Evolutionary conservation across 352 stramenopile genomes (phyloP).

Genomic region (Phytopythium delawarense): DNA sequence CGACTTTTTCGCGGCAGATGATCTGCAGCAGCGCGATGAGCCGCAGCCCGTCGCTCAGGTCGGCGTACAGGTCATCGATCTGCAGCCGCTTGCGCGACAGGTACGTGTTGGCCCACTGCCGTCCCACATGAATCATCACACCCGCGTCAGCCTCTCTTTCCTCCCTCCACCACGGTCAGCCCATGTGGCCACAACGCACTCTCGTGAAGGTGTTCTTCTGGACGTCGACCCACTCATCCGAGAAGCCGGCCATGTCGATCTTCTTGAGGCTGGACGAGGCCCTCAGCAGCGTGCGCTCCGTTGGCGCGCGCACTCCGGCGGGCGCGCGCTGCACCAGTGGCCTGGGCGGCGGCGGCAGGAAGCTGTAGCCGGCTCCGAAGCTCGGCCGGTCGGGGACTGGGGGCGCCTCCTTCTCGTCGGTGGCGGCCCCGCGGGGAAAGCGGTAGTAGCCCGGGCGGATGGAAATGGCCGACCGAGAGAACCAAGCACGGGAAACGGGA

Average conservation of each 20-base stretch:
- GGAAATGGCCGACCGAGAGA: neutral
- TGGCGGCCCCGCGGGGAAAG: neutral
- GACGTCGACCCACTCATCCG: conserved; percentile 87
- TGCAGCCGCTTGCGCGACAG: conserved; percentile 84
- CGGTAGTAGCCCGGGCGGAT: conserved; percentile 4
- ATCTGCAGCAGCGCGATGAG: conserved; percentile 88
- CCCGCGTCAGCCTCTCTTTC: too few species aligned
- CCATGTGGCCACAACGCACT: conserved; percentile 18
- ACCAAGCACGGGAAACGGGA: neutral
- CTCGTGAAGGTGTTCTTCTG: conserved; percentile 92
- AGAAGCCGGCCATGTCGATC: conserved; percentile 52
- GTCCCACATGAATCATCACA: neutral
- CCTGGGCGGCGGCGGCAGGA: conserved; percentile 1
- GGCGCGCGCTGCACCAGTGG: conserved; percentile 1
- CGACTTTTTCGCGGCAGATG: conserved; percentile 85
- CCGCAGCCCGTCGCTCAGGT: conserved; percentile 84
- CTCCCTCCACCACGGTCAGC: too few species aligned
- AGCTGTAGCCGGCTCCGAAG: neutral
- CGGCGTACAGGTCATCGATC: conserved; percentile 89
- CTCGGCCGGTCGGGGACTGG: neutral
- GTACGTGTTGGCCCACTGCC: conserved; percentile 89
- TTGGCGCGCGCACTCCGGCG: conserved; percentile 3
- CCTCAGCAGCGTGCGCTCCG: neutral
- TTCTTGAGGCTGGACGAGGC: conserved; percentile 3
- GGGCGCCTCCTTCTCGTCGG: neutral